Percentiles rank a stretch among this genome's conserved stretches.
Evolutionary conservation across 495 filamentous ascomycete species (phyloP).

Genomic region (Penicillium cinerascens): DNA sequence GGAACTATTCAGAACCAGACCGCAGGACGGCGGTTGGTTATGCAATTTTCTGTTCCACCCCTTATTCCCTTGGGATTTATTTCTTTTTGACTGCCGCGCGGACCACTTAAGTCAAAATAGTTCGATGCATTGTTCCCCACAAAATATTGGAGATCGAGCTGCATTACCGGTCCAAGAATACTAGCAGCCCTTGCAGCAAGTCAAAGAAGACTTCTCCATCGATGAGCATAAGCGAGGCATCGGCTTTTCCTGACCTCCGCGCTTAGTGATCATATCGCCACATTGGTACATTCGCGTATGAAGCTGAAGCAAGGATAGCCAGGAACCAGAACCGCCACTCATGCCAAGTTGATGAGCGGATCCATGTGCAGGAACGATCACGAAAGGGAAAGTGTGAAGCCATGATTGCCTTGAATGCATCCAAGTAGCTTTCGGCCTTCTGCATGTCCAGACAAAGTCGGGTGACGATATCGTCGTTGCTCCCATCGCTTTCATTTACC

Average conservation of each 20-base stretch:
- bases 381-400: conserved; percentile 34
- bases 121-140: background rate
- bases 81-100: too few relatives aligned
- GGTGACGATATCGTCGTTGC: conserved; percentile 29
- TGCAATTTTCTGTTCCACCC: too few relatives aligned
- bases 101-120: too few relatives aligned
- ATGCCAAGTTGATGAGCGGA: conserved; percentile 14
- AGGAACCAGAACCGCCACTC: conserved; percentile 32
- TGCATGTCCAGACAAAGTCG: conserved; percentile 9
- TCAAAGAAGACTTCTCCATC: conserved; percentile 47
- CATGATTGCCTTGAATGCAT: conserved; percentile 16
- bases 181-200: conserved; percentile 44
- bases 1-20: too few relatives aligned
- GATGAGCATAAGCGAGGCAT: conserved; percentile 43
- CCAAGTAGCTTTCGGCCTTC: conserved; percentile 22
- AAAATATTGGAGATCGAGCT: background rate
- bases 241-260: conserved; percentile 34
- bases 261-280: conserved; percentile 34
- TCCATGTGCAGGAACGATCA: conserved; percentile 17
- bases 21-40: too few relatives aligned
- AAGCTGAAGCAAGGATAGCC: conserved; percentile 37
- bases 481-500: background rate
- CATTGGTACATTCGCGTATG: conserved; percentile 33
- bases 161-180: conserved; percentile 43
- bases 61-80: too few relatives aligned